phyloP scores from a whole-genome alignment of 441 rosid species.

The Raphanus hybrid region DNA sequence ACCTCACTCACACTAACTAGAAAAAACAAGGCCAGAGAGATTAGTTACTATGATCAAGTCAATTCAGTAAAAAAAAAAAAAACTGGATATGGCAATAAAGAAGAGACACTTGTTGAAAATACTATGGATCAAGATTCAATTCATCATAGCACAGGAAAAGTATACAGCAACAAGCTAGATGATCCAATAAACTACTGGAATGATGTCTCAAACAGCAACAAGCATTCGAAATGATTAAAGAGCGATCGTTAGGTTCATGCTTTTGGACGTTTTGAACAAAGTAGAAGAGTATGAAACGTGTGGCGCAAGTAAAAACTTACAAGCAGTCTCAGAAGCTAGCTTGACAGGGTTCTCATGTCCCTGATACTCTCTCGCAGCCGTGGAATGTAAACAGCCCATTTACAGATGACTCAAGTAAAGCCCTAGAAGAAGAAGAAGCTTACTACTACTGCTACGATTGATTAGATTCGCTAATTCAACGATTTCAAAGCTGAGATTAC shows the following conservation, averaged over 20 bases:
- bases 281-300: constrained; percentile 12
- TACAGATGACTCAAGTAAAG: constrained; percentile 26
- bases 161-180: background rate
- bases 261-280: too few species aligned
- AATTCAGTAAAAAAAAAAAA: too few species aligned
- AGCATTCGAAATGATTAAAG: background rate
- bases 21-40: constrained; percentile 1
- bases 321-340: constrained; percentile 87
- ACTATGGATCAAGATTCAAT: constrained; percentile 19
- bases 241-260: background rate
- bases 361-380: constrained; percentile 57
- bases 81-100: background rate
- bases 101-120: constrained; percentile 7
- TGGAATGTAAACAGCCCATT: constrained; percentile 94
- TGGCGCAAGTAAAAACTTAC: constrained; percentile 50
- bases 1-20: constrained; percentile 96
- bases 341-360: constrained; percentile 76
- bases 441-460: background rate
- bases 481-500: background rate
- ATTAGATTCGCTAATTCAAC: background rate
- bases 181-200: constrained; percentile 11
- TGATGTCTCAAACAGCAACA: background rate
- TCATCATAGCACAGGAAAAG: background rate
- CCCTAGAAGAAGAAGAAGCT: background rate
- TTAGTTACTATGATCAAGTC: background rate